Base-by-base conservation (phyloP, 2,329 filamentous ascomycete genomes). In the Fusarium phyllophilum region DNA sequence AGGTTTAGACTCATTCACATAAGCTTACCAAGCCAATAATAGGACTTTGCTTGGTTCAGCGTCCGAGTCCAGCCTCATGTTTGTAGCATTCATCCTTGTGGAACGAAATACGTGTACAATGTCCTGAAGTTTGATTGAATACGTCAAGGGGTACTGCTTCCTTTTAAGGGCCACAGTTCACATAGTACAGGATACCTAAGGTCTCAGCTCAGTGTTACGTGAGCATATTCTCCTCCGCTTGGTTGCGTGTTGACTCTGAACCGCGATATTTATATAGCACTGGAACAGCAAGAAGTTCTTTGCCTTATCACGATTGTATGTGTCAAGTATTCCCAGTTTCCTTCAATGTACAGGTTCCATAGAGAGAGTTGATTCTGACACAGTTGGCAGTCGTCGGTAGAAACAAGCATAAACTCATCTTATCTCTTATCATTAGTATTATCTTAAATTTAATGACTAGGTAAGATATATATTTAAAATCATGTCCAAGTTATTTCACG, bases 301-400 rank as follows among this genome's bases (percentile, higher is more conserved):
- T 13, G 1, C 2, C 20, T 18, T 13, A 9, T 49, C 3, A 17
- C 12, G 8, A 2, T 0, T n/a, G 7, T n/a, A 12, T 7, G 2
- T 5, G 6, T 15, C 9, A n/a, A 10, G 10, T 31, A 29, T 12
- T 5, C 22, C 26, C 5, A 8, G 14, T 9, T 49, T 11, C 0
- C 3, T n/a, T 33, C 1, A 5, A 5, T 4, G 3, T 3, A 4
- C 6, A 17, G 15, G 11, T 14, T 14, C 5, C 0, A 4, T 20
- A 13, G 17, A 20, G 20, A 26, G 2, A 26, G 12, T 5, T 0
- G 4, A 10, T 5, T 4, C 6, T 14, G 0, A 9, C 4, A 12
- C 2, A 15, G 7, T 8, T 29, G 2, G 3, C 8, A 9, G 18
- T 8, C 3, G n/a, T 9, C 4, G 26, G 26, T n/a, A n/a, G n/a